Base-by-base conservation (phyloP, 2,329 filamentous ascomycete genomes). In the Diaporthe ilicicola region DNA sequence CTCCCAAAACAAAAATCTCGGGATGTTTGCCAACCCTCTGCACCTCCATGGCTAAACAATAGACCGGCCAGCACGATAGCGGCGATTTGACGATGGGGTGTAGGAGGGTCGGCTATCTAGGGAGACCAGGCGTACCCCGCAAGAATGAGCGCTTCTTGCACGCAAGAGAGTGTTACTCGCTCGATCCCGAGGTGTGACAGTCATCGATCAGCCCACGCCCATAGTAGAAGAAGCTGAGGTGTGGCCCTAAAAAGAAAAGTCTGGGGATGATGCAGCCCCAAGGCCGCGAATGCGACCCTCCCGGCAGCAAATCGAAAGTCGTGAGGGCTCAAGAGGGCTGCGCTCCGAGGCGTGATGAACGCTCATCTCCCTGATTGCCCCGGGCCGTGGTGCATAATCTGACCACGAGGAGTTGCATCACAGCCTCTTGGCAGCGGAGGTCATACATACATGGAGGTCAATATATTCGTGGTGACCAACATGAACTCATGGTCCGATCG, bases 51-150 rank as follows among this genome's bases (percentile, higher is more conserved):
- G 50, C 32, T 56, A 56, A 50, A 24, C 42, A 68, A 22, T 24
- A 50, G 46, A 29, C 53, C 53, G 24, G 19, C 10, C 34, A 19
- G 32, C 53, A 59, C 39, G 53, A 59, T 68, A 19, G 39, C 50
- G 48, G 7, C 15, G 3, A 13, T 39, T 37, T 15, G 22, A 17
- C 27, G 51, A 32, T 15, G 27, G 27, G 4, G 4, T 34, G 32
- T n/a, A 12, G 50, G 65, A 68, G 65, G 65, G 39, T 67, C 53
- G 65, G 53, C 65, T 68, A 56, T 68, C 53, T 68, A 39, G 29
- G 34, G 19, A 13, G 42, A 48, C 42, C 65, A 22, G 22, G 51
- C 27, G 32, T 67, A 17, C 65, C 42, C 65, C 65, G 53, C 65
- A 59, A 39, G 42, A 15, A 50, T 22, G 27, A 39, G 29, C 22